A percentile compares a stretch with the other conserved stretches of the same genome.
phyloP scores from a whole-genome alignment of 225 moss, liverwort and hornwort species.

The Pseudoscleropodium purum region DNA sequence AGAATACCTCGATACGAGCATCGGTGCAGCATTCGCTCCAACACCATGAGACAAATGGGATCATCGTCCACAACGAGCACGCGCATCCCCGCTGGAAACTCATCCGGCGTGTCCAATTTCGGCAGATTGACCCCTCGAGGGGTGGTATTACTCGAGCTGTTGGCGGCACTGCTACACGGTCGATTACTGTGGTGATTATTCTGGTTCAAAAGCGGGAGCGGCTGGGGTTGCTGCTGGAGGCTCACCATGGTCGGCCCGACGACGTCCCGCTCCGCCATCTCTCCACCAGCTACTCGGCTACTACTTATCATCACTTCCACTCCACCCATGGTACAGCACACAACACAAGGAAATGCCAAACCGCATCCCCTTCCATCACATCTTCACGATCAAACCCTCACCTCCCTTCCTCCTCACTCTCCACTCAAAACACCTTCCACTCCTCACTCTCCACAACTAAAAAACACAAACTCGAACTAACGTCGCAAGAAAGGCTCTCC shows the following conservation, averaged over 20 bases:
- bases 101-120: slow-evolving; percentile 36
- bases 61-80: slow-evolving; percentile 76
- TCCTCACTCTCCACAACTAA: neutral
- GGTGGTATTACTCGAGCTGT: slow-evolving; percentile 12
- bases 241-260: slow-evolving; percentile 18
- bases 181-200: slow-evolving; percentile 15
- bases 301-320: slow-evolving; percentile 15
- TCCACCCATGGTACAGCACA: slow-evolving; percentile 19
- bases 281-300: slow-evolving; percentile 3
- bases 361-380: slow-evolving; percentile 26
- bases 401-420: neutral
- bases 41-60: slow-evolving; percentile 36
- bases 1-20: slow-evolving; percentile 49
- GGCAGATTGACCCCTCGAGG: slow-evolving; percentile 8
- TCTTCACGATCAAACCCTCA: slow-evolving; percentile 13
- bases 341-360: neutral
- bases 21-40: slow-evolving; percentile 43
- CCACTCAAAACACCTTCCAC: neutral
- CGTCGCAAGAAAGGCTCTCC: neutral
- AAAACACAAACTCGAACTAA: neutral
- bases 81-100: slow-evolving; percentile 56
- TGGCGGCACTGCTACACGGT: slow-evolving; percentile 24
- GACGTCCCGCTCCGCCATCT: slow-evolving; percentile 27
- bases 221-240: slow-evolving; percentile 18
- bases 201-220: neutral